Conservation (phyloP, 371 early-diverging fungal genomes). For the Mucor mucedo region DNA sequence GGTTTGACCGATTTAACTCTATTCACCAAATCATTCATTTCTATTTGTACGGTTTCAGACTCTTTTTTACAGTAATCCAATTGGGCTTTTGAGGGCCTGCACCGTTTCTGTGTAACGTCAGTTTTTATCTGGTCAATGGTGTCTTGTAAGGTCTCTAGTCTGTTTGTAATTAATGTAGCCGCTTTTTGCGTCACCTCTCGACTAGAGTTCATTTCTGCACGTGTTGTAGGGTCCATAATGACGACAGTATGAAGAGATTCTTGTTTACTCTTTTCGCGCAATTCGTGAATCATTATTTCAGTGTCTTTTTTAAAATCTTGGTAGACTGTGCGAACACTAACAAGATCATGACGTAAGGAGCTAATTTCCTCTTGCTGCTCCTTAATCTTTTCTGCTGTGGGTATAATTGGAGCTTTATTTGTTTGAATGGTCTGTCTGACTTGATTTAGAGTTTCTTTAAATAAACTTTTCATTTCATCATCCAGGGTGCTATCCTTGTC, state of each 20-base stretch:
- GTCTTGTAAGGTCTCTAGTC: constrained; percentile 72
- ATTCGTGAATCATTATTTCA: neutral
- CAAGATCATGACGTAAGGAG: constrained; percentile 16
- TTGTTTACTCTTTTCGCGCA: constrained; percentile 12
- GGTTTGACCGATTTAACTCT: constrained; percentile 64
- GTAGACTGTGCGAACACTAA: neutral
- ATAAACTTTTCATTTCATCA: constrained; percentile 3
- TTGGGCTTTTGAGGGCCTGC: constrained; percentile 63
- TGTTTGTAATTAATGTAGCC: constrained; percentile 57
- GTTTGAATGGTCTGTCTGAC: neutral
- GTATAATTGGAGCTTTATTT: constrained; percentile 6
- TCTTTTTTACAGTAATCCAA: constrained; percentile 60
- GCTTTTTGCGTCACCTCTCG: constrained; percentile 63
- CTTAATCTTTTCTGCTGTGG: constrained; percentile 14
- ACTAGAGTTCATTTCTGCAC: constrained; percentile 59
- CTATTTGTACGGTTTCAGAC: constrained; percentile 46
- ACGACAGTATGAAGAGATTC: constrained; percentile 28
- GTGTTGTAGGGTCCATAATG: constrained; percentile 44
- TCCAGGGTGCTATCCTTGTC: neutral
- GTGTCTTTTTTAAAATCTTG: constrained; percentile 9
- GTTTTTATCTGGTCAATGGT: constrained; percentile 76
- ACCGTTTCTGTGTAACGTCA: constrained; percentile 76
- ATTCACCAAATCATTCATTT: constrained; percentile 51
- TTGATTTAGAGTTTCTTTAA: constrained; percentile 13
- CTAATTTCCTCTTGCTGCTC: constrained; percentile 18